Percentiles rank a stretch among this genome's conserved stretches.
phyloP scores from a whole-genome alignment of 2,329 filamentous ascomycete species.

The Fusarium odoratissimum region DNA sequence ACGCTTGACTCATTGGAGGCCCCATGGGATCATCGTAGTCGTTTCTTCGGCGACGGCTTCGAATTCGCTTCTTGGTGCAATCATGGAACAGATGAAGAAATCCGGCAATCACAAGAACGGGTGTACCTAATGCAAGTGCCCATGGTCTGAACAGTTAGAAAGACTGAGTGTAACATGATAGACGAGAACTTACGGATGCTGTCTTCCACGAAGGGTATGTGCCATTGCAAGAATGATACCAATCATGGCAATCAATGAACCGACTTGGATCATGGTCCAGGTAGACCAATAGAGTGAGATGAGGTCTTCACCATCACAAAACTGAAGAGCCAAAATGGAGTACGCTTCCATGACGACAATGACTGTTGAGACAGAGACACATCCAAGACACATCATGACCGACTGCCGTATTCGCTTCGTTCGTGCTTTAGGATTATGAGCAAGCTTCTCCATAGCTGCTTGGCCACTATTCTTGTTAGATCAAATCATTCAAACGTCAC shows the following conservation, averaged over 20 bases:
- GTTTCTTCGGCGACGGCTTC: constrained; percentile 43
- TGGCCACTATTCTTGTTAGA: constrained; percentile 46
- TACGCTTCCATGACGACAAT: constrained; percentile 67
- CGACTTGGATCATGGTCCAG: constrained; percentile 70
- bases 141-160: constrained; percentile 56
- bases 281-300: constrained; percentile 71
- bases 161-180: neutral
- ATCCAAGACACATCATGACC: constrained; percentile 57
- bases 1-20: constrained; percentile 59
- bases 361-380: constrained; percentile 58
- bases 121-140: constrained; percentile 70
- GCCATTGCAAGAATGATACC: constrained; percentile 66
- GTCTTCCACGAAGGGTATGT: constrained; percentile 61
- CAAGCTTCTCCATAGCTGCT: constrained; percentile 52
- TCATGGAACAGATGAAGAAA: constrained; percentile 62
- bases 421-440: constrained; percentile 48
- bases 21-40: constrained; percentile 43
- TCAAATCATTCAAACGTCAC: neutral
- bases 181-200: constrained; percentile 60
- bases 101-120: constrained; percentile 68
- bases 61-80: constrained; percentile 52
- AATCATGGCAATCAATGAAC: constrained; percentile 67
- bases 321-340: constrained; percentile 64
- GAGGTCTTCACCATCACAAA: constrained; percentile 70
- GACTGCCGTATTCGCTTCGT: constrained; percentile 54